Evolutionary conservation across 2,329 filamentous ascomycete genomes (phyloP).

Genomic region (Calonectria fujianensis): DNA sequence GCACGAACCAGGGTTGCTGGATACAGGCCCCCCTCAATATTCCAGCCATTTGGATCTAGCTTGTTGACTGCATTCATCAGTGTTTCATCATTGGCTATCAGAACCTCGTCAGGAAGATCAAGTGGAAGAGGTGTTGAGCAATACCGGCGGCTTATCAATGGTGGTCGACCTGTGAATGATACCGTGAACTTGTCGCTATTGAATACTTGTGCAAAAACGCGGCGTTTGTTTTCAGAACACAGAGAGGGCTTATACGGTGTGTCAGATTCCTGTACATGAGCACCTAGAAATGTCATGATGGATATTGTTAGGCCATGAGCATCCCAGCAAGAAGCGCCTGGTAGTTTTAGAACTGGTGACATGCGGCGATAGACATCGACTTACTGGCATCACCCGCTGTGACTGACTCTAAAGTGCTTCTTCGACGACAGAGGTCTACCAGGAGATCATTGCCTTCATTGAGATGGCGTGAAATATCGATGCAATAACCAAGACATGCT

Average conservation of each 20-base stretch:
- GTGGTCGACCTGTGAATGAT: constrained; percentile 73
- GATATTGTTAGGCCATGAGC: constrained; percentile 34
- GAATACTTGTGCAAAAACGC: constrained; percentile 61
- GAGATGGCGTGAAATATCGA: constrained; percentile 28
- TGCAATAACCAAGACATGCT: constrained; percentile 31
- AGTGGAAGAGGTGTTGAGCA: constrained; percentile 72
- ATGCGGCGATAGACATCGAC: not conserved
- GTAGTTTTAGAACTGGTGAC: not conserved
- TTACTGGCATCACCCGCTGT: constrained; percentile 42
- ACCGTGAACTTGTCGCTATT: constrained; percentile 70
- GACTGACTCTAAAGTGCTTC: constrained; percentile 23
- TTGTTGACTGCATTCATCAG: constrained; percentile 45
- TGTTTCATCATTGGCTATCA: constrained; percentile 64
- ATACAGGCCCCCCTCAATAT: constrained; percentile 61
- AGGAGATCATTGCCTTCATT: constrained; percentile 39
- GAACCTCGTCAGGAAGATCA: constrained; percentile 70
- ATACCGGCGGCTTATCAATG: constrained; percentile 71
- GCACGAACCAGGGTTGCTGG: constrained; percentile 57
- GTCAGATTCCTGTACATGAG: constrained; percentile 16
- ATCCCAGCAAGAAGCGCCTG: constrained; percentile 36
- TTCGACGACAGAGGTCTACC: constrained; percentile 36
- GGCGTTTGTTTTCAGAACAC: constrained; percentile 42
- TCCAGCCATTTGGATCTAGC: constrained; percentile 72
- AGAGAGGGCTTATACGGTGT: constrained; percentile 35
- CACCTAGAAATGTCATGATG: constrained; percentile 39